phyloP scores from a whole-genome alignment of 148 eudicot species.

The Chenopodium berlandieri region DNA sequence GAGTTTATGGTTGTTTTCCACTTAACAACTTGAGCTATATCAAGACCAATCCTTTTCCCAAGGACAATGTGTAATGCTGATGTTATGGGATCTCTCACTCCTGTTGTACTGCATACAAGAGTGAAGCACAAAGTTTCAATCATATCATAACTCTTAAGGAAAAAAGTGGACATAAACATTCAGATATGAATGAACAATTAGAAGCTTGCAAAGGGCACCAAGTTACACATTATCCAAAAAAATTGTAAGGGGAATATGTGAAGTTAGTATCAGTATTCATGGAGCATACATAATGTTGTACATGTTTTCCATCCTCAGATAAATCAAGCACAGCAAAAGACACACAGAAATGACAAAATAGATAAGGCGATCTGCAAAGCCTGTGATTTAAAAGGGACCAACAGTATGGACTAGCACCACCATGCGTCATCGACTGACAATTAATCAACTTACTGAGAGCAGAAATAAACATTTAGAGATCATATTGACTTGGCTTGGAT shows the following conservation, averaged over 20 bases:
- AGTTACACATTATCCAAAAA: not conserved
- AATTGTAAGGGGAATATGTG: not conserved
- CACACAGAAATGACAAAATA: not conserved
- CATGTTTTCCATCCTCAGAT: not conserved
- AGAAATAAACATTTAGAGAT: not conserved
- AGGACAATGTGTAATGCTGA: slow-evolving; percentile 95
- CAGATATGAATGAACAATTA: not conserved
- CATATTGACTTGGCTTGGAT: not conserved
- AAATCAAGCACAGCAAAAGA: not conserved
- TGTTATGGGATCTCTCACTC: slow-evolving; percentile 84
- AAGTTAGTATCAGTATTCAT: not conserved
- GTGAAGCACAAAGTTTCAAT: slow-evolving; percentile 16
- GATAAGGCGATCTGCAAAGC: not conserved
- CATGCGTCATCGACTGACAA: not conserved
- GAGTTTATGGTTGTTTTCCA: slow-evolving; percentile 70
- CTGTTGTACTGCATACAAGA: slow-evolving; percentile 70
- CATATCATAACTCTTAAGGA: not conserved
- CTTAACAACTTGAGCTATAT: slow-evolving; percentile 92
- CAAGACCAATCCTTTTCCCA: slow-evolving; percentile 83
- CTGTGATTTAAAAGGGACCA: not conserved
- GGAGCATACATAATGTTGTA: not conserved
- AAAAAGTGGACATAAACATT: not conserved
- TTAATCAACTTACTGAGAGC: not conserved
- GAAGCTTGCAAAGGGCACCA: slow-evolving; percentile 1
- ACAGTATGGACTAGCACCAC: not conserved